Base-by-base conservation (phyloP, 2,329 filamentous ascomycete species). In the Aspergillus japonicus region DNA sequence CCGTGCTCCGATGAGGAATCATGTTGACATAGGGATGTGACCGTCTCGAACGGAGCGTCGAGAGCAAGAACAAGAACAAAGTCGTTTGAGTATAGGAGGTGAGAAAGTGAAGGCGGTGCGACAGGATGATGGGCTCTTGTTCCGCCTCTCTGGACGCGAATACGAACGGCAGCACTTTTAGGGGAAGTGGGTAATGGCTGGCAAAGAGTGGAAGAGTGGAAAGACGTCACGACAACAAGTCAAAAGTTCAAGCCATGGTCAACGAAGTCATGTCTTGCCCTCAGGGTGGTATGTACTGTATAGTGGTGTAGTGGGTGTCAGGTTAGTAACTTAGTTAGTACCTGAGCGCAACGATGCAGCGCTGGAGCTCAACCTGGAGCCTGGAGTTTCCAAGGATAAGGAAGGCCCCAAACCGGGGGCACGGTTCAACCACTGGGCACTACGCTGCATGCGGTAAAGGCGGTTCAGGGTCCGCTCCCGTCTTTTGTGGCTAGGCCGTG, bases 1-100 rank as follows among this genome's bases (percentile, higher is more conserved):
- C 73, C 14, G 77, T 77, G 33, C 72, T 76, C 54, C 75, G 71
- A 63, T 76, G 75, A 60, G 72, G 71, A 61, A 78, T 73, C 76
- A 78, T 78, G 50, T 67, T 75, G 24, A 54, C 11, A 39, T 24
- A 29, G 29, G 19, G 21, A 55, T 42, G 31, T 16, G 52, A 23
- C 23, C 47, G 33, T 23, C n/a, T 29, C 39, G 56, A n/a, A 26
- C 29, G 31, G 29, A 21, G 12, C 50, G 24, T 33, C n/a, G 39
- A 4, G 55, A 35, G 42, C 44, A 53, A 16, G 47, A 29, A 2
- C 7, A 29, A 29, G 12, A 35, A 16, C 10, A 29, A 42, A 26
- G 26, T 29, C 24, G 57, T 50, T 42, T 16, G 6, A 42, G 39
- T 42, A 42, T 42, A 42, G 16, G 39, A 44, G 39, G 14, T 19